Evolutionary conservation across 192 early-diverging fungal genomes (phyloP).

Genomic region (Coemansia biformis): DNA sequence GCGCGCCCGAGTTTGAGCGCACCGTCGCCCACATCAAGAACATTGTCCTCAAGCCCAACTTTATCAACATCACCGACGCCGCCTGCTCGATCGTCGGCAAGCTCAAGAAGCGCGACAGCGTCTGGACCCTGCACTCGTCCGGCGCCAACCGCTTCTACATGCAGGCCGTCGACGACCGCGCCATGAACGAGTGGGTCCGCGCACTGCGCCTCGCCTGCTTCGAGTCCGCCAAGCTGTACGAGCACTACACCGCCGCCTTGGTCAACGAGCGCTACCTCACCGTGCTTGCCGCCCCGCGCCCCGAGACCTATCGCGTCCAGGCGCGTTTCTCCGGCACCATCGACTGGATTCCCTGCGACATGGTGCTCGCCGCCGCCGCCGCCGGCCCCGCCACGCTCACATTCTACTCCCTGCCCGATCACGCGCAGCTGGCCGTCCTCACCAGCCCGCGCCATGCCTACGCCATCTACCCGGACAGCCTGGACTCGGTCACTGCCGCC

Average conservation of each 20-base stretch:
- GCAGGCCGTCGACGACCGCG: conserved; percentile 53
- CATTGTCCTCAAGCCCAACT: conserved; percentile 55
- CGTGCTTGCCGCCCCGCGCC: conserved; percentile 18
- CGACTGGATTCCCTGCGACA: conserved; percentile 53
- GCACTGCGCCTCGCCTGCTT: conserved; percentile 70
- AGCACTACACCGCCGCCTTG: conserved; percentile 62
- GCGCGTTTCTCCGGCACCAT: conserved; percentile 49
- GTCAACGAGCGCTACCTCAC: conserved; percentile 36
- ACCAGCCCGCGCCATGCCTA: conserved; percentile 35
- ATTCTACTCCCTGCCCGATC: conserved; percentile 23
- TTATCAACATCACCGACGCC: conserved; percentile 73
- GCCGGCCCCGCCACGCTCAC: conserved; percentile 24
- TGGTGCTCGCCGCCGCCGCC: conserved; percentile 18
- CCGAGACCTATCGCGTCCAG: conserved; percentile 31
- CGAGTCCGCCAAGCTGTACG: conserved; percentile 68
- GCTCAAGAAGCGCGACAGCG: conserved; percentile 53
- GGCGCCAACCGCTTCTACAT: conserved; percentile 67
- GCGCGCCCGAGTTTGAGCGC: conserved; percentile 47
- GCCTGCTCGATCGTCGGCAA: conserved; percentile 56
- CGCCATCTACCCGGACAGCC: conserved; percentile 50
- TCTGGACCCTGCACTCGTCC: conserved; percentile 62
- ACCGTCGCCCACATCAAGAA: conserved; percentile 48
- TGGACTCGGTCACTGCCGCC: conserved; percentile 47
- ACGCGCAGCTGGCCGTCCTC: conserved; percentile 32
- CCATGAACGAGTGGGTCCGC: conserved; percentile 63